Conservation (phyloP, 192 early-diverging fungal genomes). For the Pilaira anomala region DNA sequence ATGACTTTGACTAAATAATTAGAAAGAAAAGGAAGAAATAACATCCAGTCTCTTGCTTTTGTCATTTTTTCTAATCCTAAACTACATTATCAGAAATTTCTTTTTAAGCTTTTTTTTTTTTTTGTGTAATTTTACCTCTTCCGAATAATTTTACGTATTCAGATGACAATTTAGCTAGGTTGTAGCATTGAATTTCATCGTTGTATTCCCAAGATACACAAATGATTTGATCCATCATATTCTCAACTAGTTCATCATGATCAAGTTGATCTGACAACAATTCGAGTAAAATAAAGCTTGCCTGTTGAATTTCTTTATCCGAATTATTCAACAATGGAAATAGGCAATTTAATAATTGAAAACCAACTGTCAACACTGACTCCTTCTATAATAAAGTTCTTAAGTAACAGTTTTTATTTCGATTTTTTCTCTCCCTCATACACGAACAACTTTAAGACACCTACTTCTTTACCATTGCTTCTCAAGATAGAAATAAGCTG, state of each 20-base stretch:
- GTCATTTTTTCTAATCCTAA: constrained; percentile 3
- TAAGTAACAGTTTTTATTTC: background rate
- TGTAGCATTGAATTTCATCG: background rate
- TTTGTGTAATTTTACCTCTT: background rate
- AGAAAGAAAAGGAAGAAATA: constrained; percentile 3
- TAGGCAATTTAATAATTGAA: background rate
- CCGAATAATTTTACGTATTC: background rate
- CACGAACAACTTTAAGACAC: too few species aligned
- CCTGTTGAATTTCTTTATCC: background rate
- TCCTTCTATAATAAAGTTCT: background rate
- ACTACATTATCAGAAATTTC: background rate
- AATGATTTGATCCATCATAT: constrained; percentile 4
- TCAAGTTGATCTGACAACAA: background rate
- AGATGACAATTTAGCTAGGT: background rate
- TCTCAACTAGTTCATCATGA: background rate
- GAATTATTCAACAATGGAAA: background rate
- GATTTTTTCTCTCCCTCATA: background rate
- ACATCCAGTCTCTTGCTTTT: constrained; percentile 5
- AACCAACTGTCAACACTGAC: background rate
- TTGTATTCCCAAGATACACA: constrained; percentile 1
- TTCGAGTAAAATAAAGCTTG: background rate
- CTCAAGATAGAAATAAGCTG: too few species aligned
- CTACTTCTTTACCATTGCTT: too few species aligned
- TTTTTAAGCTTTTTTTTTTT: background rate
- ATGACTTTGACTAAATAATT: background rate